Conservation (phyloP, 305 asterid genomes). For the Solanum hybrid region DNA sequence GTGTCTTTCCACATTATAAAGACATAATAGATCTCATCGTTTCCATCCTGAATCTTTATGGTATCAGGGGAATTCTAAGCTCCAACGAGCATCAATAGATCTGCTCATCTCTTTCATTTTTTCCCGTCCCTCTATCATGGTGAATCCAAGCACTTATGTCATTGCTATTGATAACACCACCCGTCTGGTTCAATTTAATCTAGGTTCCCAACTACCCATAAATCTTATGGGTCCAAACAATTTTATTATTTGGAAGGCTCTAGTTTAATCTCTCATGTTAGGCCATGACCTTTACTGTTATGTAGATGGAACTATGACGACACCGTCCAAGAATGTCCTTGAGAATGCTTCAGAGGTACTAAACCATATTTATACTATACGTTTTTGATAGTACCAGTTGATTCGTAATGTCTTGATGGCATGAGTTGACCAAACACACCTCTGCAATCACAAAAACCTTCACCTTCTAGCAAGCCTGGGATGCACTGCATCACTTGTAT, state of each 20-base stretch:
- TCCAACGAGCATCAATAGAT: neutral
- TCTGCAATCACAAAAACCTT: neutral
- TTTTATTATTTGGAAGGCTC: neutral
- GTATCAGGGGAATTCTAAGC: neutral
- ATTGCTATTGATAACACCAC: neutral
- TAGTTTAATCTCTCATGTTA: neutral
- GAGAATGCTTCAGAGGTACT: neutral
- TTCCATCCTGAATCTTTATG: neutral
- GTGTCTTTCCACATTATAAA: neutral
- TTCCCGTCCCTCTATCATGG: neutral
- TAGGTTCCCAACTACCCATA: neutral
- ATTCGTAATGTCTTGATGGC: neutral
- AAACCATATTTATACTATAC: neutral
- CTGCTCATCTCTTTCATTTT: neutral
- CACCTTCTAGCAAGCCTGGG: neutral
- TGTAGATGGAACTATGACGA: neutral
- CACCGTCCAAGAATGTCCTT: neutral
- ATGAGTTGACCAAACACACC: neutral
- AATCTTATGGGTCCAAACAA: neutral
- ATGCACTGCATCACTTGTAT: neutral
- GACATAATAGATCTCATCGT: neutral
- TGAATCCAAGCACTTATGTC: neutral
- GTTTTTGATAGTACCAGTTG: neutral
- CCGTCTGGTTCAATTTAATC: neutral
- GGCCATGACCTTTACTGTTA: neutral